Percentiles rank a stretch among this genome's conserved stretches.
Evolutionary conservation across 768 basidiomycete species (phyloP).

Genomic region (Termitomyces heimii): DNA sequence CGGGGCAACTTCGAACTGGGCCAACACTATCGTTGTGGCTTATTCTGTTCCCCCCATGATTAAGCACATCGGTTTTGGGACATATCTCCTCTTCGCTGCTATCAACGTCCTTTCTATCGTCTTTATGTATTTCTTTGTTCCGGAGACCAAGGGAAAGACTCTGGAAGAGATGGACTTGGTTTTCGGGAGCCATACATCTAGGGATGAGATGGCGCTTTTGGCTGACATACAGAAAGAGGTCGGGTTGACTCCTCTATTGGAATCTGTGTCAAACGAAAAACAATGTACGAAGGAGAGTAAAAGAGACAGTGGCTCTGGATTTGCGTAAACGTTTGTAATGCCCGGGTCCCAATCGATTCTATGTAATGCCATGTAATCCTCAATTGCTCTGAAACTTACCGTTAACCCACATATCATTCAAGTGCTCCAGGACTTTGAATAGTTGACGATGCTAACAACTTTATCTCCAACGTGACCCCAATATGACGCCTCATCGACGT

Average conservation of each 20-base stretch:
- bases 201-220: constrained; percentile 10
- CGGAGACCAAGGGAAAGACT: constrained; percentile 23
- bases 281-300: not conserved
- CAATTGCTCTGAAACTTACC: not conserved
- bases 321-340: not conserved
- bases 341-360: not conserved
- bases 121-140: constrained; percentile 21
- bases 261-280: not conserved
- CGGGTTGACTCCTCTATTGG: constrained; percentile 7
- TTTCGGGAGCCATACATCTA: constrained; percentile 13
- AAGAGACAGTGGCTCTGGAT: not conserved
- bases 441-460: no score
- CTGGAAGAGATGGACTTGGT: constrained; percentile 22
- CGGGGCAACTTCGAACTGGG: constrained; percentile 35
- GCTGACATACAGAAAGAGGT: constrained; percentile 12
- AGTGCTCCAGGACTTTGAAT: no score
- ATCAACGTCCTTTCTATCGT: constrained; percentile 21
- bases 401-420: no score
- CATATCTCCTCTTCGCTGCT: constrained; percentile 25
- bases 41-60: constrained; percentile 29
- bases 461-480: not conserved
- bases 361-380: not conserved
- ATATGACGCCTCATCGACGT: no score
- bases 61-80: constrained; percentile 24
- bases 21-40: constrained; percentile 26